Evolutionary conservation across 805 yeast species (phyloP), one percentile per base, ranked within the genome.

Genomic region (Ogataea trehaloabstinens): DNA sequence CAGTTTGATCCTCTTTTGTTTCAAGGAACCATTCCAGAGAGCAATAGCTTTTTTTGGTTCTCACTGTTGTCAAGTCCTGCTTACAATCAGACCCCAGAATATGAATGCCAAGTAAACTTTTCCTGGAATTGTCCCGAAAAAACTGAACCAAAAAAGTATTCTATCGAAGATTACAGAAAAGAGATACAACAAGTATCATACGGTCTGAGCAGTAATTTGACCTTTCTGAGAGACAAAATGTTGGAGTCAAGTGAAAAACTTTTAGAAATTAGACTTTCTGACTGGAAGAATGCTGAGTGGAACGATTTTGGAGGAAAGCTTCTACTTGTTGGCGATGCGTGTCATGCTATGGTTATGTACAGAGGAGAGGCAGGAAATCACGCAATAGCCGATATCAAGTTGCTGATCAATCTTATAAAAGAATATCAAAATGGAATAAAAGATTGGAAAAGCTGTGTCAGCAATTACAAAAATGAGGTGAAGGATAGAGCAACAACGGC

Each of bases 291-390:
- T 6, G 45, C 45, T 11, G 47, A 39, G 11, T 49, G 49, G 44
- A 29, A 46, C 24, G 51, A 49, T 24, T 24, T 27, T 28, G 31
- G 16, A 4, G 63, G 59, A 5, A 53, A 53, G 16, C 50, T 60
- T 17, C 47, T 56, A 12, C 45, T 64, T 24, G 48, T 64, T 34
- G 68, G 69, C 2, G 68, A 64, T 40, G 56, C 68, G 1, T 52
- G 56, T 22, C 68, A 64, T 39, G 64, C 67, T 11, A 64, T 64
- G 40, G 56, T 64, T 20, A 47, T 47, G 53, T 47, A 41, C 30
- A 33, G 51, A 15, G 53, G 53, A 6, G 53, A 49, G 31, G 50
- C 50, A 5, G 48, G 44, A 15, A 49, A 49, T 24, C 53, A 49
- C 35, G 53, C 49, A 2, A 47, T 49, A 30, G 46, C 49, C 15